Conservation (phyloP, 1,139 yeast genomes). For the Candida sanyaensis region DNA sequence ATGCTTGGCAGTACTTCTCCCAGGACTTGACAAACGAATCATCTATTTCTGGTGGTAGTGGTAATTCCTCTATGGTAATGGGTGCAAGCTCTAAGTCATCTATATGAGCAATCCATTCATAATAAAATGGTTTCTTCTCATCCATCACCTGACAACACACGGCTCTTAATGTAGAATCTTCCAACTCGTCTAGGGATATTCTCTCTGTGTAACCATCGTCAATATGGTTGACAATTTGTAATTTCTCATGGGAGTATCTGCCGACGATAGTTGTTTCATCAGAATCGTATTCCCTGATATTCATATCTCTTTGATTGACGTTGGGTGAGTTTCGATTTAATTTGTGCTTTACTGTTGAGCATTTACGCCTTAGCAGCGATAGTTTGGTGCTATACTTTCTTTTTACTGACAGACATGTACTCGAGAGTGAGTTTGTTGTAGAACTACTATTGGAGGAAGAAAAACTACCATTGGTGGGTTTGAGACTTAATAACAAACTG, state of each 20-base stretch:
- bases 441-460: not conserved
- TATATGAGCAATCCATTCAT: not conserved
- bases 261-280: constrained; percentile 9
- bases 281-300: not conserved
- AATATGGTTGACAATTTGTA: not conserved
- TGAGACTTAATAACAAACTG: not conserved
- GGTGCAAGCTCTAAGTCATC: not conserved
- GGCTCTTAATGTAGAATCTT: not conserved
- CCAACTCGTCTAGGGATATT: constrained; percentile 5
- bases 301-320: not conserved
- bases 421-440: not conserved
- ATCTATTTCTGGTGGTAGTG: constrained; percentile 1
- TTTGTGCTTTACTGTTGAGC: not conserved
- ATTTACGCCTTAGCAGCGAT: not conserved
- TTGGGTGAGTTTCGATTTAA: not conserved
- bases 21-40: not conserved
- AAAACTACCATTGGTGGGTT: not conserved
- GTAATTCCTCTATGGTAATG: not conserved
- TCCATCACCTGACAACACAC: not conserved
- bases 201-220: not conserved
- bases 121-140: not conserved
- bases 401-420: not conserved
- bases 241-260: not conserved
- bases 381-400: not conserved
- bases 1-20: not conserved